Base-by-base conservation (phyloP, 345 rosid genomes). In the Populus deltoides region DNA sequence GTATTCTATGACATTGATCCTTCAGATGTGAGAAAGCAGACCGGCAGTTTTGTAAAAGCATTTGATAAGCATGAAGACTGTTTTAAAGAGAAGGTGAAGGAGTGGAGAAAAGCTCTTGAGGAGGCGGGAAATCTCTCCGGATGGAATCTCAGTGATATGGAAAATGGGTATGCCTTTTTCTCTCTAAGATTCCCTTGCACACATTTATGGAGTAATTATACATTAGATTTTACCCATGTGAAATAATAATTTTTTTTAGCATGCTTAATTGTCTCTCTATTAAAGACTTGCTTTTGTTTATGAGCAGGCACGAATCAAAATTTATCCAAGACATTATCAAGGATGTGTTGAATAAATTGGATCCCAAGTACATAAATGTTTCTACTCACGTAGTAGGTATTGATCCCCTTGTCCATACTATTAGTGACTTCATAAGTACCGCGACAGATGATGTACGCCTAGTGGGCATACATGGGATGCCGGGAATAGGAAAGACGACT, bases 261-360 rank as follows among this genome's bases (percentile, higher is more conserved):
- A 22, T 20, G 25, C 38, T 31, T 33, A 41, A 7, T 0, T 29
- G 43, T 41, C 27, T 15, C 62, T 29, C 5, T 45, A 45, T 45
- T 45, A 45, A 11, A 4, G 1, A 12, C 17, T 3, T 13, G 17
- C 5, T 45, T 11, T 45, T 45, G 15, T 11, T 13, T 13, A 17
- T 39, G 18, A 15, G 2, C 22, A 87, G 88, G 83, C 75, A 49
- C 2, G 86, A 86, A 69, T 79, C 84, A 1, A 70, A 45, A 59
- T 80, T 87, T 36, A 75, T 80, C 15, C 83, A 83, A 20, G 75
- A 71, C 6, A 80, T 84, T 47, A 82, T 85, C 5, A 59, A 68
- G 18, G 76, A 75, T 33, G 45, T 87, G 24, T 71, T 81, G 80
- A 71, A 76, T 63, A 86, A 69, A 76, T 43, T 86, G n/a, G 78